Evolutionary conservation across 108 stramenopile species (phyloP).

Genomic region (Cyclotella choctawhatcheeana): DNA sequence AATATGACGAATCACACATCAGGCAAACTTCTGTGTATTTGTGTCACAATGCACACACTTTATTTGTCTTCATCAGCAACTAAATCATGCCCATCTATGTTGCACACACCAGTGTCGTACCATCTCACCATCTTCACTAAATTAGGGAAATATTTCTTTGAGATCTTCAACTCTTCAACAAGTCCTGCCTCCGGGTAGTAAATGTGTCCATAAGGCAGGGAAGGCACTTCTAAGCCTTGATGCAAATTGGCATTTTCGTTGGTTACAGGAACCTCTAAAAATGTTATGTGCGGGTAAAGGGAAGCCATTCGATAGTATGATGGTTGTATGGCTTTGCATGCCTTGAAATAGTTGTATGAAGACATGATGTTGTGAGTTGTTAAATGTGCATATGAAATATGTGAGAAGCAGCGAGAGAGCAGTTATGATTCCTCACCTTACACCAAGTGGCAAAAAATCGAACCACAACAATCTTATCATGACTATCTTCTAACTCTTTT

Average conservation of each 20-base stretch:
- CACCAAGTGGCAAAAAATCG: constrained; percentile 76
- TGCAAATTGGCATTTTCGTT: constrained; percentile 70
- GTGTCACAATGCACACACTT: background rate
- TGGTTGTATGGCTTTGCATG: constrained; percentile 74
- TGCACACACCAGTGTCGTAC: constrained; percentile 39
- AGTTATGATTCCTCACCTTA: constrained; percentile 53
- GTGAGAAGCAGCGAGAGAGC: background rate
- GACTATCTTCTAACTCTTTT: constrained; percentile 47
- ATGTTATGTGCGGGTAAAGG: constrained; percentile 54
- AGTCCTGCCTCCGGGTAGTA: constrained; percentile 69
- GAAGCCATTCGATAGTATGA: constrained; percentile 57
- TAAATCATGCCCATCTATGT: constrained; percentile 24
- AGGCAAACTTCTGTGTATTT: no score
- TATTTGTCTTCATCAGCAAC: background rate
- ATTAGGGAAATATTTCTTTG: constrained; percentile 48
- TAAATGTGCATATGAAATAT: no score
- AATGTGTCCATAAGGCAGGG: constrained; percentile 71
- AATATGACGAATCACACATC: no score
- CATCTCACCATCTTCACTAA: constrained; percentile 47
- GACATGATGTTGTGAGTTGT: background rate
- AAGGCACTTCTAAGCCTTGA: constrained; percentile 70
- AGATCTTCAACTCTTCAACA: constrained; percentile 68
- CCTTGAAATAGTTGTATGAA: constrained; percentile 30
- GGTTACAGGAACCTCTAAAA: constrained; percentile 77
- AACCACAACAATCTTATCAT: constrained; percentile 61